Base-by-base conservation (phyloP, 208 protist genomes). In the Endotrypanum monterogeii region DNA sequence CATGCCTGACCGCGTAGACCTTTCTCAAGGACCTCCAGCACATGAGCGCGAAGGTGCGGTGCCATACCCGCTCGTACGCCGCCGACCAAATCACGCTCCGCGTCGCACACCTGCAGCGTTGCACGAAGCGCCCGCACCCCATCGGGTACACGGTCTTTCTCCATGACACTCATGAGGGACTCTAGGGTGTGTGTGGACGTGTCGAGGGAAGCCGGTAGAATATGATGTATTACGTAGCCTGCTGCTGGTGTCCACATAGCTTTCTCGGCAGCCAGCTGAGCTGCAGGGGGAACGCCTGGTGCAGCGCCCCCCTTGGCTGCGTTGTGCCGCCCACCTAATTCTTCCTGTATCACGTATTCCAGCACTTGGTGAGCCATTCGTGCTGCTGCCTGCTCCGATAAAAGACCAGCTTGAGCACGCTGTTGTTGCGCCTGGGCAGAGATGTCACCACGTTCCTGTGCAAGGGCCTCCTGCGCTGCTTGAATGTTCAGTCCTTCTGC, bases 291-390 rank as follows among this genome's bases (percentile, higher is more conserved):
- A 20, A 86, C 74, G 30, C 61, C 73, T 0, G 88, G 74, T 4
- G 78, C 55, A 44, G 72, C 66, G 16, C 79, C 81, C 44, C 75
- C 68, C 57, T 85, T 74, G 9, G 54, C 55, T 1, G 86, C 78
- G 74, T 92, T 94, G 71, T 91, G 87, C 44, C 83, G 74, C 12
- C 91, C 91, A 28, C 89, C 89, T 1, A 89, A 74, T 56, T 86
- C 79, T 25, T 67, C 51, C 37, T 60, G 58, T 79, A 96, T 79
- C 12, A 96, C 84, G 72, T 94, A 91, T 57, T 89, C 83, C 60
- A 95, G 48, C 30, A 95, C 73, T n/a, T 69, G 80, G 70, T 86
- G 75, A 16, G 79, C 81, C 65, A 90, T 74, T 32, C 78, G 58
- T 2, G 80, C 79, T 3, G 80, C 75, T 3, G 73, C 76, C 61